Conservation (phyloP, 768 basidiomycete species). For the Lactarius sanguifluus region DNA sequence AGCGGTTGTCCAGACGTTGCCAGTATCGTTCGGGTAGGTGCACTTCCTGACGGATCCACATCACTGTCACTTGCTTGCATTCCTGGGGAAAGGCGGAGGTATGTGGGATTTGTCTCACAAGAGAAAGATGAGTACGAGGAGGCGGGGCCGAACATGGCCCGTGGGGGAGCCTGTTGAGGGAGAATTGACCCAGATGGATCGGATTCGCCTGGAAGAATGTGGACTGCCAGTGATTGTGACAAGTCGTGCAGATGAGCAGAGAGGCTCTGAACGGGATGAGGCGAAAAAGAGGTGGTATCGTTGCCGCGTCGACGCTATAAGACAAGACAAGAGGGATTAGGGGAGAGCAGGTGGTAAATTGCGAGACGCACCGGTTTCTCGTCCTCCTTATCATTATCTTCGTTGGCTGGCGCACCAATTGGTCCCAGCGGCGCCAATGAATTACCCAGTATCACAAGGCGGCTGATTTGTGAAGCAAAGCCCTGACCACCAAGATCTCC, state of each 20-base stretch:
- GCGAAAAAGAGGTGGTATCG: constrained; percentile 64
- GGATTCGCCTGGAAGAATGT: constrained; percentile 81
- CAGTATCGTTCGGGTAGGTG: constrained; percentile 56
- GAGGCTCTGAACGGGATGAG: constrained; percentile 71
- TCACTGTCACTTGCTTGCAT: constrained; percentile 40
- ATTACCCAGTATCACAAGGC: constrained; percentile 89
- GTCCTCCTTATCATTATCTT: constrained; percentile 41
- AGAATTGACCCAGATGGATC: constrained; percentile 89
- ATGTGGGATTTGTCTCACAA: constrained; percentile 88
- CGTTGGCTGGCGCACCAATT: constrained; percentile 35
- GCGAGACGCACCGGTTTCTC: constrained; percentile 51
- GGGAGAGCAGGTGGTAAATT: not conserved
- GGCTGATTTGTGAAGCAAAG: constrained; percentile 69
- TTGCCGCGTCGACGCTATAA: constrained; percentile 64
- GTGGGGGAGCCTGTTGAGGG: constrained; percentile 92
- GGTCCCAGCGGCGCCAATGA: constrained; percentile 59
- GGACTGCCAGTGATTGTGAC: constrained; percentile 74
- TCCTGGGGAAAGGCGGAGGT: constrained; percentile 60
- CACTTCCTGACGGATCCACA: constrained; percentile 12
- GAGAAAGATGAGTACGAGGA: constrained; percentile 62
- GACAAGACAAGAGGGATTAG: not conserved
- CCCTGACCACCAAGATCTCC: constrained; percentile 68
- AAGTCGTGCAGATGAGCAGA: constrained; percentile 74
- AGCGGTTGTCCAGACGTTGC: constrained; percentile 91
- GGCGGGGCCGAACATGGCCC: constrained; percentile 78